Conservation (phyloP, 1,139 yeast genomes). For the Sugiyamaella pinicola region DNA sequence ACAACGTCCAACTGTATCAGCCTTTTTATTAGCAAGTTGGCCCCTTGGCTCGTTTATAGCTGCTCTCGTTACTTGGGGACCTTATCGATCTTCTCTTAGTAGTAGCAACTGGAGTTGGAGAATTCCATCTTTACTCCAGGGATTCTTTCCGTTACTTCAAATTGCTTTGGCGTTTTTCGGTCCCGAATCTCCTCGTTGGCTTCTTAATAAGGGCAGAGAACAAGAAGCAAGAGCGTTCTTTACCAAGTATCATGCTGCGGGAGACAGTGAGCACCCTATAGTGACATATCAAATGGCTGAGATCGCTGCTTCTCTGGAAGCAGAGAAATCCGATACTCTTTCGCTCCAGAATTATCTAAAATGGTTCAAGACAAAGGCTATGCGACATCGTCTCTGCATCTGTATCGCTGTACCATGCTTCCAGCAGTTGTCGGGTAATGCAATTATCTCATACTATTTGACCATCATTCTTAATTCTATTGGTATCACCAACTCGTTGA, state of each 20-base stretch:
- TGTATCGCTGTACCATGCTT: constrained; percentile 23
- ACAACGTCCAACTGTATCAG: constrained; percentile 51
- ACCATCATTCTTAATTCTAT: constrained; percentile 26
- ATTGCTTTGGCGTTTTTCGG: constrained; percentile 57
- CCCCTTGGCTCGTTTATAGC: constrained; percentile 58
- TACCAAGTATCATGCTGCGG: constrained; percentile 33
- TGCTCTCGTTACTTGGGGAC: constrained; percentile 57
- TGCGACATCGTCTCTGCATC: constrained; percentile 20
- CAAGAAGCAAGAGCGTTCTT: constrained; percentile 49
- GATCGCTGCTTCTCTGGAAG: constrained; percentile 23
- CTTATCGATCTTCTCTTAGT: constrained; percentile 33
- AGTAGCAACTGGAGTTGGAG: constrained; percentile 45
- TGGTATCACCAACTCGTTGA: constrained; percentile 26
- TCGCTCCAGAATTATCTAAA: constrained; percentile 37
- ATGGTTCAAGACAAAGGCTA: constrained; percentile 22
- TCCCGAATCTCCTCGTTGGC: constrained; percentile 74
- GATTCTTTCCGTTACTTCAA: constrained; percentile 49
- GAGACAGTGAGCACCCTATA: constrained; percentile 26
- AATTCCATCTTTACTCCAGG: constrained; percentile 52
- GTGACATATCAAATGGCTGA: constrained; percentile 25
- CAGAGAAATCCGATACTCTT: constrained; percentile 16
- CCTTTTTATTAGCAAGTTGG: constrained; percentile 54
- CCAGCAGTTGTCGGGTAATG: constrained; percentile 23
- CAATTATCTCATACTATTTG: constrained; percentile 29
- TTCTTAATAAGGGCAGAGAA: constrained; percentile 50